Base-by-base conservation (phyloP, 177 flowering plant genomes). In the Vitis hybrid region DNA sequence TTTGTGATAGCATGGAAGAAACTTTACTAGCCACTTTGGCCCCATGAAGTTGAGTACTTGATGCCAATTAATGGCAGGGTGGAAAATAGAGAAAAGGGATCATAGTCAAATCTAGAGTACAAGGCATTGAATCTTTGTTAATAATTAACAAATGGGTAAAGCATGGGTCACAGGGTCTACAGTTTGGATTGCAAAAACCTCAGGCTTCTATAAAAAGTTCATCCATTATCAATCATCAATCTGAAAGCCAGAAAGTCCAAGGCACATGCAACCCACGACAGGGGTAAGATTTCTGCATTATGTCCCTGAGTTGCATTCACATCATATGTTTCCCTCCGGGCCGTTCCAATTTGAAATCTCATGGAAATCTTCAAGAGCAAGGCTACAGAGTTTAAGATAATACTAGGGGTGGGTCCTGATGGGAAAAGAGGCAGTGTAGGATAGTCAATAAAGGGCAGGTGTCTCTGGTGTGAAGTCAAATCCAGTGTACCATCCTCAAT, bases 251-350 rank as follows among this genome's bases (percentile, higher is more conserved):
- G n/a, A 53, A 53, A 56, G 59, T 63, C 53, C n/a, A 8, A 15
- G 59, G 31, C 78, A 75, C 78, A 75, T 71, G 71, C 74, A 75
- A 61, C 39, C 74, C 78, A 70, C 71, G 61, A 61, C 20, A 48
- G 59, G 18, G 59, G 20, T 3, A 18, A 15, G 19, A n/a, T 3
- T 55, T 7, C 59, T 7, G 39, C 39, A 29, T 26, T 34, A 5
- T 48, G 26, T 22, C 26, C 26, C 26, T 22, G 26, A 22, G 26
- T 59, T 10, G 45, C 34, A 56, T 67, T 58, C 70, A 67, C 62
- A 67, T 58, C n/a, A 26, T n/a, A 2, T 15, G 31, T 59, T 18
- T 59, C 10, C 48, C 52, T 31, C 62, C 26, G 26, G 31, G 60
- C 61, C 15, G 1, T 5, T 8, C 31, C 18, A 10, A 3, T 56